Evolutionary conservation across 176 grass and related monocot genomes (phyloP).

Genomic region (Hyparrhenia diplandra): DNA sequence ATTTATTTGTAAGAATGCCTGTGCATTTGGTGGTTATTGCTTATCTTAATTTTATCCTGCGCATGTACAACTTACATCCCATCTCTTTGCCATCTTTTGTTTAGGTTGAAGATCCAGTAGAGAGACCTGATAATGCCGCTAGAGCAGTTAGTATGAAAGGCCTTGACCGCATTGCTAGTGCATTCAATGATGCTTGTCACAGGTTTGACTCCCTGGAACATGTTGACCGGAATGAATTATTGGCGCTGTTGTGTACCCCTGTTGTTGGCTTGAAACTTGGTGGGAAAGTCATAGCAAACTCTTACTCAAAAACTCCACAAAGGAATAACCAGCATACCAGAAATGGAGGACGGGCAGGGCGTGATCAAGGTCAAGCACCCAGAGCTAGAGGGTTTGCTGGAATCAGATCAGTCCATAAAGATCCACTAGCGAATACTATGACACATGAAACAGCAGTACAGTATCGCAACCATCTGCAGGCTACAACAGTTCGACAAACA

Average conservation of each 20-base stretch:
- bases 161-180: slow-evolving; percentile 41
- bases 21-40: background rate
- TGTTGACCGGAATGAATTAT: slow-evolving; percentile 37
- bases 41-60: slow-evolving; percentile 20
- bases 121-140: slow-evolving; percentile 70
- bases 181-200: slow-evolving; percentile 31
- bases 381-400: slow-evolving; percentile 4
- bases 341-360: background rate
- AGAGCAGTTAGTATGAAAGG: slow-evolving; percentile 44
- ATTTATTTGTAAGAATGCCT: slow-evolving; percentile 56
- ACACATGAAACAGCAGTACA: background rate
- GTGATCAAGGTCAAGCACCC: slow-evolving; percentile 1
- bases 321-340: slow-evolving; percentile 15
- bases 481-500: background rate
- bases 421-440: background rate
- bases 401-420: slow-evolving; percentile 17
- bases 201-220: slow-evolving; percentile 31
- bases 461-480: background rate
- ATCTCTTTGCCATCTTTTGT: slow-evolving; percentile 23
- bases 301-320: slow-evolving; percentile 1
- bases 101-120: slow-evolving; percentile 75
- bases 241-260: slow-evolving; percentile 51
- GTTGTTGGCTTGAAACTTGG: slow-evolving; percentile 44
- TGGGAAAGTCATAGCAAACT: slow-evolving; percentile 21
- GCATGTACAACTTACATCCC: slow-evolving; percentile 24